Conservation (phyloP, 2,329 filamentous ascomycete species). For the Penicillium vulpinum region DNA sequence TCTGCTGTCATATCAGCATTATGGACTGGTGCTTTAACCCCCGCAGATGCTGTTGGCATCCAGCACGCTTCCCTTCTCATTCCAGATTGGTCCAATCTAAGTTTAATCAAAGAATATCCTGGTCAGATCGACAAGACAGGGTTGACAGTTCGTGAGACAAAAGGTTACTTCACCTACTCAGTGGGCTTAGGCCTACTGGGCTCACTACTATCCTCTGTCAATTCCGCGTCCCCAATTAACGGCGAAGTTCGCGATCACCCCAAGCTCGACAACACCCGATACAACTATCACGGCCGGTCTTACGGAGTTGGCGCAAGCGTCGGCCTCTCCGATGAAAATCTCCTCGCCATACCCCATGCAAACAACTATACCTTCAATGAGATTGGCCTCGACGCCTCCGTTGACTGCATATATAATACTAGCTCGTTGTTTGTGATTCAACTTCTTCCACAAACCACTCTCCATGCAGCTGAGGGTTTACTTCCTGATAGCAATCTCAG, state of each 20-base stretch:
- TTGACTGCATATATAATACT: slow-evolving; percentile 2
- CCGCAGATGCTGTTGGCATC: background rate
- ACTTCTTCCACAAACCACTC: background rate
- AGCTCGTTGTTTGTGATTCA: background rate
- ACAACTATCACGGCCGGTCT: slow-evolving; percentile 7
- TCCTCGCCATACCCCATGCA: background rate
- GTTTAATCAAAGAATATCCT: slow-evolving; percentile 6
- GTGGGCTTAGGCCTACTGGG: slow-evolving; percentile 3
- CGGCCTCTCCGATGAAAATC: background rate
- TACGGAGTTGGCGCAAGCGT: slow-evolving; percentile 5
- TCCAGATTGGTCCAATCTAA: slow-evolving; percentile 7
- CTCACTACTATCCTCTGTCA: background rate
- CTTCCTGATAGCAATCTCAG: background rate
- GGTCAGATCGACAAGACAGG: slow-evolving; percentile 4
- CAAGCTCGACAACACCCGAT: slow-evolving; percentile 8
- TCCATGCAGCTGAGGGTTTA: background rate
- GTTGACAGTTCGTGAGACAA: background rate
- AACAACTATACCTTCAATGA: slow-evolving; percentile 6
- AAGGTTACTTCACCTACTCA: slow-evolving; percentile 7
- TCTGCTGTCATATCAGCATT: slow-evolving; percentile 5
- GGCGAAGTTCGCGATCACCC: background rate
- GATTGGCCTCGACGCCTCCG: background rate
- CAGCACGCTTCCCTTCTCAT: background rate
- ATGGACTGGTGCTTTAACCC: slow-evolving; percentile 8
- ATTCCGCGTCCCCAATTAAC: slow-evolving; percentile 1